Evolutionary conservation across 495 filamentous ascomycete genomes (phyloP), one percentile per base, ranked within the genome.

Genomic region (Aspergillus baeticus): DNA sequence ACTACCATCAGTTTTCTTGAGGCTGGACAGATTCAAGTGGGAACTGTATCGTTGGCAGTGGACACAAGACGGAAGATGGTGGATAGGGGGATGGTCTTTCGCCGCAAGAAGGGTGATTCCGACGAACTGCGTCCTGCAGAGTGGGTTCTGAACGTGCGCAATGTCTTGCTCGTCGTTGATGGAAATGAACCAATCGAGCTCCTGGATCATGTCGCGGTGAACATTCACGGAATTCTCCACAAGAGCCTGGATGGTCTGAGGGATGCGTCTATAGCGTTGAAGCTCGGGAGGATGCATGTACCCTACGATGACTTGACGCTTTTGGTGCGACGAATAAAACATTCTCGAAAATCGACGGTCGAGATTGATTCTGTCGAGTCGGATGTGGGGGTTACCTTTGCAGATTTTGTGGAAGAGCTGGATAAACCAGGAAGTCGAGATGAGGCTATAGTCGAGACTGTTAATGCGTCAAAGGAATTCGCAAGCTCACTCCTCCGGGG

Each of bases 381-480:
- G 1, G 69, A 77, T 18, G 72, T 75, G 23, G 84, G 88, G 14
- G 80, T 88, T 5, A 83, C 85, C 20, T 81, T 96, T 60, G 79
- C 81, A 5, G 85, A 89, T 65, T 81, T 94, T 26, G 83, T 93
- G 54, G 88, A 90, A 67, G 92, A 96, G 66, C 64, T 91, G 14
- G 85, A 89, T 49, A 75, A 77, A 36, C 85, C 90, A 11, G 90
- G 87, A 13, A 91, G 84, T 62, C 76, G 77, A 41, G 85, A 94
- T 63, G 84, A 90, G 46, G 81, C 83, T 38, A 80, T 96, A 55
- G 85, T 92, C 34, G 89, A 91, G 68, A 88, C 89, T 0, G 89
- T 97, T 3, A 92, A 91, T 11, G 93, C 97, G 62, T 96, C 90
- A 0, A 96, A 90, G 62, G 92, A 96, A 52, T 92, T 99, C 61